phyloP scores from a whole-genome alignment of 192 early-diverging fungal species.

The Coemansia sp. region DNA sequence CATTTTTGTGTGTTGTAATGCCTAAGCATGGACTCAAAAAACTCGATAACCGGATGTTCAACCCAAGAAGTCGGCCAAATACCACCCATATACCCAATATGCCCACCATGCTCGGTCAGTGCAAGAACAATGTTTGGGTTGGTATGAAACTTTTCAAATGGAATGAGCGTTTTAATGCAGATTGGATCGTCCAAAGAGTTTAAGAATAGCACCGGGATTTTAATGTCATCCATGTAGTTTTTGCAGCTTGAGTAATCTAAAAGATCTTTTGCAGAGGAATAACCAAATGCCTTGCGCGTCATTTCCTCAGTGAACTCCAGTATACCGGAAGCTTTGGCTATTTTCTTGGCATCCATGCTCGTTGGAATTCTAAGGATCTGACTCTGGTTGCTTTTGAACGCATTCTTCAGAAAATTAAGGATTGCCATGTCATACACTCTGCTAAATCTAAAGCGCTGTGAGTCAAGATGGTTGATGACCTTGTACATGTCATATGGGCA shows the following conservation, averaged over 20 bases:
- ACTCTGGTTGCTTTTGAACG: constrained; percentile 47
- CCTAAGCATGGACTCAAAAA: constrained; percentile 41
- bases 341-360: constrained; percentile 52
- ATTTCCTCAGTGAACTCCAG: constrained; percentile 83
- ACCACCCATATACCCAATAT: constrained; percentile 73
- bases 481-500: constrained; percentile 86
- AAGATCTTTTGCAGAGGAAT: constrained; percentile 81
- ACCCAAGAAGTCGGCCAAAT: constrained; percentile 51
- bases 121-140: constrained; percentile 85
- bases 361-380: constrained; percentile 46
- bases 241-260: constrained; percentile 67
- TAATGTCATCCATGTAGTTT: constrained; percentile 62
- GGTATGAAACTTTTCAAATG: constrained; percentile 65
- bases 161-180: constrained; percentile 64
- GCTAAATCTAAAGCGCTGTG: constrained; percentile 56
- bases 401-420: constrained; percentile 56
- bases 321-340: constrained; percentile 62
- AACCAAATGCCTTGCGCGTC: constrained; percentile 76
- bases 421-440: constrained; percentile 60
- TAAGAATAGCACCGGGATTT: constrained; percentile 80
- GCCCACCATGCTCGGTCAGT: constrained; percentile 80
- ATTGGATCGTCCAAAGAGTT: constrained; percentile 92
- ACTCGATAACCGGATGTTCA: constrained; percentile 49
- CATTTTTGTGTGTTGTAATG: constrained; percentile 12
- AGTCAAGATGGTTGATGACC: constrained; percentile 56